Evolutionary conservation across 345 rosid genomes (phyloP).

Genomic region (Eucalyptus polyanthemos): DNA sequence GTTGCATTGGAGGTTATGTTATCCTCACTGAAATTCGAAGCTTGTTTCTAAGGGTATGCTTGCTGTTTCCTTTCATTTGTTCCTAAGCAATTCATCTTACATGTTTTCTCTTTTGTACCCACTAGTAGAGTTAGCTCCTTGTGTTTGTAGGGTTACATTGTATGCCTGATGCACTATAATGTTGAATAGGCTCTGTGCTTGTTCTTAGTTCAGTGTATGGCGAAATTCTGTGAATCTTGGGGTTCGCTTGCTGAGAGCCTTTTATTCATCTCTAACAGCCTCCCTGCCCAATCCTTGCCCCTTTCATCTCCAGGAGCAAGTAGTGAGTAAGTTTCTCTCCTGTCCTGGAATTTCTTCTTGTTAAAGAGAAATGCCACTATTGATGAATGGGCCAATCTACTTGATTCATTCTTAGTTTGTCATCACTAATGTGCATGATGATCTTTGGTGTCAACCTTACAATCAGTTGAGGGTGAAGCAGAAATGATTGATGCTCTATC

Average conservation of each 20-base stretch:
- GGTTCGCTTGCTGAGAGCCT: background rate
- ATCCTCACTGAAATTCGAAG: background rate
- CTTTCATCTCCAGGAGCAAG: background rate
- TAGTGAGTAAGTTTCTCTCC: background rate
- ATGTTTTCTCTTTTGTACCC: background rate
- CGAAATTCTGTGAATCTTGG: background rate
- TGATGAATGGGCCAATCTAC: background rate
- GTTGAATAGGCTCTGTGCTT: background rate
- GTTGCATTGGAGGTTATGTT: background rate
- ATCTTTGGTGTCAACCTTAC: background rate
- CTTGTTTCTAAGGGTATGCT: background rate
- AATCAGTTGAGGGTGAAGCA: background rate
- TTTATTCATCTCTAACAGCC: background rate
- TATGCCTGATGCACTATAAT: background rate
- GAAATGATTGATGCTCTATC: background rate
- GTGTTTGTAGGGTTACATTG: background rate
- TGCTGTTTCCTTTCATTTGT: background rate
- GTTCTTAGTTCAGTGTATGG: background rate
- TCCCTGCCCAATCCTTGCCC: background rate
- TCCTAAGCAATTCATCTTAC: background rate
- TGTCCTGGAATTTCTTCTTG: background rate
- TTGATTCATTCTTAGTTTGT: background rate
- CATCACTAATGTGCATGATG: background rate
- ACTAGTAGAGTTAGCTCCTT: background rate
- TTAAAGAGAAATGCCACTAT: background rate